phyloP scores from a whole-genome alignment of 805 yeast species.

The Deakozyma indianensis region DNA sequence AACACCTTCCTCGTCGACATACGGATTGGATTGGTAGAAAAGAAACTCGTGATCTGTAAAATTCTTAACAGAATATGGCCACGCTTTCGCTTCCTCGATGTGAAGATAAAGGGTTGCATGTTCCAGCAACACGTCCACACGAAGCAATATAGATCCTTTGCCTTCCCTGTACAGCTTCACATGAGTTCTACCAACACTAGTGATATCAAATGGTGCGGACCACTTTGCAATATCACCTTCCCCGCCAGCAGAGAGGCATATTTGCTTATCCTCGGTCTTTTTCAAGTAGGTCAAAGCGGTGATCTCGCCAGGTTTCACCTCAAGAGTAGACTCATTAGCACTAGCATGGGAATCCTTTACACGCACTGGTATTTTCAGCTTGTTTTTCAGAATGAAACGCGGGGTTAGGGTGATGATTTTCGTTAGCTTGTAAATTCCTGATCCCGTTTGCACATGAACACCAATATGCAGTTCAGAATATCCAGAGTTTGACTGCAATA shows the following conservation, averaged over 20 bases:
- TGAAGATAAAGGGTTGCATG: constrained; percentile 70
- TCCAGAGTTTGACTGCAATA: constrained; percentile 21
- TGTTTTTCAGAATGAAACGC: constrained; percentile 60
- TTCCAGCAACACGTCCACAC: constrained; percentile 64
- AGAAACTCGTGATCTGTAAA: constrained; percentile 78
- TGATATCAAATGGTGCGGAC: constrained; percentile 80
- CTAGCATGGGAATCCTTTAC: constrained; percentile 18
- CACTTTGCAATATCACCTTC: constrained; percentile 45
- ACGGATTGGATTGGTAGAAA: constrained; percentile 76
- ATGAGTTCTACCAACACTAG: constrained; percentile 71
- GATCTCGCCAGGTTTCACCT: constrained; percentile 32
- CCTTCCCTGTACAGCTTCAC: constrained; percentile 52
- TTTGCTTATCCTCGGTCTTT: constrained; percentile 38
- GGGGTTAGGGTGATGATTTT: constrained; percentile 75
- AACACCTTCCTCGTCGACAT: constrained; percentile 48
- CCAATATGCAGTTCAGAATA: constrained; percentile 59
- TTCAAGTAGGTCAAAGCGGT: constrained; percentile 54
- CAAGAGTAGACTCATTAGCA: constrained; percentile 9
- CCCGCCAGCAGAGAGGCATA: constrained; percentile 43
- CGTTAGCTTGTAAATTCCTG: constrained; percentile 64
- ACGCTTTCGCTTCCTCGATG: constrained; percentile 54
- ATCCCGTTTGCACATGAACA: constrained; percentile 51
- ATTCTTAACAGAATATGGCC: constrained; percentile 92
- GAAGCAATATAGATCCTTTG: constrained; percentile 45
- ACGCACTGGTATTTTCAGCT: constrained; percentile 36